phyloP scores from a whole-genome alignment of 176 grass and related monocot genomes.

The Saccharum officinarum region DNA sequence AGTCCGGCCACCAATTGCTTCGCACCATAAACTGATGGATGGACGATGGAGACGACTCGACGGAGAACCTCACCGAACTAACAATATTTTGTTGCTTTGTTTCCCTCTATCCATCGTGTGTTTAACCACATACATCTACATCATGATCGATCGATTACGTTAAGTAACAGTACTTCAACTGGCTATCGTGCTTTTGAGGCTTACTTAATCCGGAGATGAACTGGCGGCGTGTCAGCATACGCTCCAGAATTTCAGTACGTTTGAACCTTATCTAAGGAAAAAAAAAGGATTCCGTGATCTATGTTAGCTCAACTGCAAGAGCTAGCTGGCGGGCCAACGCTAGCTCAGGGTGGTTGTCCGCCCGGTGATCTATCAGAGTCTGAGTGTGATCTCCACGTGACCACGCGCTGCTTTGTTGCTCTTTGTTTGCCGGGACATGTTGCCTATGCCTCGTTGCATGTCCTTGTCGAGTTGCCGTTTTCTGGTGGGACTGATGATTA shows the following conservation, averaged over 20 bases:
- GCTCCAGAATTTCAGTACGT: neutral
- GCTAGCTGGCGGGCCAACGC: neutral
- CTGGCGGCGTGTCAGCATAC: neutral
- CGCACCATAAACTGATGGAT: neutral
- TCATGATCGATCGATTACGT: neutral
- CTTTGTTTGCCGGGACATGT: neutral
- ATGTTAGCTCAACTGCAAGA: constrained; percentile 9
- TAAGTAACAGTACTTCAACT: neutral
- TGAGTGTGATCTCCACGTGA: neutral
- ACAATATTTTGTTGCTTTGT: neutral
- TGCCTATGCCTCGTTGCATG: neutral
- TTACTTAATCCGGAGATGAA: neutral
- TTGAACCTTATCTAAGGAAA: neutral
- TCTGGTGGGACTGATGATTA: neutral
- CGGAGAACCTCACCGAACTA: neutral
- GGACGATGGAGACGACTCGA: neutral
- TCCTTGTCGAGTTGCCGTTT: neutral
- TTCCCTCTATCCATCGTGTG: neutral
- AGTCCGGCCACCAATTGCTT: neutral
- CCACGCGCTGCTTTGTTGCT: neutral
- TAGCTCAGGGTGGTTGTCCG: neutral
- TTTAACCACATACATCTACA: no score
- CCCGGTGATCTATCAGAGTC: no score
- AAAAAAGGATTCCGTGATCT: neutral
- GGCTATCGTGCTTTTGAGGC: no score